Conservation (phyloP, 75 land plant genomes). For the Ceratopteris richardii region DNA sequence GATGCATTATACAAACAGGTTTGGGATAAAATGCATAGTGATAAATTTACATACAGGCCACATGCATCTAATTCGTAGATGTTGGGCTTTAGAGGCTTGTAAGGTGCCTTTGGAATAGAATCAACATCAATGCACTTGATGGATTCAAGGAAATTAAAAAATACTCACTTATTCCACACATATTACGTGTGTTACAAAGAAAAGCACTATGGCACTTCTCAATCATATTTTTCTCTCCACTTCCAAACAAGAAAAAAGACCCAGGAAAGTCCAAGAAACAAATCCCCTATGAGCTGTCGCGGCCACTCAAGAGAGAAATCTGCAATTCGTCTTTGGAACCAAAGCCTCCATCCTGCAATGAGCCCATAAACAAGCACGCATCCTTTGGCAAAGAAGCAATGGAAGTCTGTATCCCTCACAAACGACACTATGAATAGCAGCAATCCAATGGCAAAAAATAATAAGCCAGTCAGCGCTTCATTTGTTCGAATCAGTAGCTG, state of each 20-base stretch:
- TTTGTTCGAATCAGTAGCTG: constrained; percentile 44
- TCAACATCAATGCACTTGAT: no score
- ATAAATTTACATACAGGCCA: no score
- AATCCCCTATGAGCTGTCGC: constrained; percentile 40
- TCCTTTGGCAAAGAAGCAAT: constrained; percentile 61
- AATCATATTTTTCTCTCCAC: constrained; percentile 74
- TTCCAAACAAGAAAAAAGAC: constrained; percentile 46
- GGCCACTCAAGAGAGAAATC: constrained; percentile 40
- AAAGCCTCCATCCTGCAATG: constrained; percentile 49
- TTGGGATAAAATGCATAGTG: no score
- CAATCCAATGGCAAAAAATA: constrained; percentile 11
- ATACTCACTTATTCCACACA: no score
- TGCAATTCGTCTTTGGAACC: constrained; percentile 39
- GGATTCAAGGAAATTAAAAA: no score
- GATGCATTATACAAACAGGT: no score
- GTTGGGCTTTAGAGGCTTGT: no score
- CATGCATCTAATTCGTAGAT: no score
- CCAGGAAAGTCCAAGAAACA: constrained; percentile 41
- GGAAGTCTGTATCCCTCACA: constrained; percentile 46
- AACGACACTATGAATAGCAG: constrained; percentile 56
- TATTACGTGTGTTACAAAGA: no score
- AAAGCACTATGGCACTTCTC: no score
- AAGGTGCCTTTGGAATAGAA: no score
- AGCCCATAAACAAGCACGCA: constrained; percentile 37
- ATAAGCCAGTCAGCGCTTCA: constrained; percentile 37